phyloP scores from a whole-genome alignment of 140 eudicot genomes.

The Anethum foeniculum region DNA sequence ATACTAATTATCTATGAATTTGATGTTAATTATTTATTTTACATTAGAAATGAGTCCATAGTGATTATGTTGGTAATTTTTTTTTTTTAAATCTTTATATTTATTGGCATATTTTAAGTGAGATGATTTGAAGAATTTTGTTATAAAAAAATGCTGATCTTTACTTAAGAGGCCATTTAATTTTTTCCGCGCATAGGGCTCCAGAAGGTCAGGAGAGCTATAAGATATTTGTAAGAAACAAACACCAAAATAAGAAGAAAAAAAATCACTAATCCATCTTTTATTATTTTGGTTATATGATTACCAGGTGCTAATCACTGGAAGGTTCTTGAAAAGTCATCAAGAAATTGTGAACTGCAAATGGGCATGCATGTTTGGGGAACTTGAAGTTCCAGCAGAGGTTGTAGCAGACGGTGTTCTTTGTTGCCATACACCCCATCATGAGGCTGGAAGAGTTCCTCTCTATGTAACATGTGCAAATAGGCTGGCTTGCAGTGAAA shows the following conservation, averaged over 20 bases:
- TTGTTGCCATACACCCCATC: conserved; percentile 75
- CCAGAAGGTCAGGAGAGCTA: not conserved
- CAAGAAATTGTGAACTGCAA: conserved; percentile 59
- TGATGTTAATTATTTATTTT: not conserved
- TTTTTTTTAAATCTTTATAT: not conserved
- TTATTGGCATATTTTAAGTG: not conserved
- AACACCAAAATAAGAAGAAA: not conserved
- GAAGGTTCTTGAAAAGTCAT: conserved; percentile 66
- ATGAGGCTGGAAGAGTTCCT: conserved; percentile 69
- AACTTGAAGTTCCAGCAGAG: conserved; percentile 86
- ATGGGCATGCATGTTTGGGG: conserved; percentile 99
- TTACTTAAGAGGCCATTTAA: not conserved
- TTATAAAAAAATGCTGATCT: not conserved
- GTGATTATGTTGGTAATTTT: not conserved
- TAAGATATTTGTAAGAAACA: not conserved
- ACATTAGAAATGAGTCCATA: not conserved
- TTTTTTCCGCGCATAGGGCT: not conserved
- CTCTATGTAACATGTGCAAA: conserved; percentile 85
- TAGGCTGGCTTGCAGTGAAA: conserved; percentile 92
- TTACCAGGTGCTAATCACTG: conserved; percentile 75
- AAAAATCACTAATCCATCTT: not conserved
- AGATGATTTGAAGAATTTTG: not conserved
- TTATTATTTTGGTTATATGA: not conserved
- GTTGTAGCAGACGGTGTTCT: conserved; percentile 73
- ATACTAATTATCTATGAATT: not conserved